phyloP scores from a whole-genome alignment of 805 yeast genomes.

The Lachancea fermentati region DNA sequence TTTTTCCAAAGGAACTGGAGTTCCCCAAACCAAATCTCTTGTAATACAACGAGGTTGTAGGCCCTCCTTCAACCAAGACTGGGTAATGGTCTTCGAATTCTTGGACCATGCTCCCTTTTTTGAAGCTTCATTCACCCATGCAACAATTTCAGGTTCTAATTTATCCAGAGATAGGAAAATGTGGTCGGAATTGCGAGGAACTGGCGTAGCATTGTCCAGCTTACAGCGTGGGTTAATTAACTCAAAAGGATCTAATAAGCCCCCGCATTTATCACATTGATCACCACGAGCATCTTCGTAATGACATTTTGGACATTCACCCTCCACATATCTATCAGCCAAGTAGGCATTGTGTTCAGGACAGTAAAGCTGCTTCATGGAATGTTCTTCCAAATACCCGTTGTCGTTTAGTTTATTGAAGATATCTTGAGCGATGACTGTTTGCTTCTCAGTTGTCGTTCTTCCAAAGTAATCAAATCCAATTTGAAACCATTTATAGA shows the following conservation, averaged over 20 bases:
- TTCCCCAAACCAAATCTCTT: slow-evolving; percentile 97
- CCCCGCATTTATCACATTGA: slow-evolving; percentile 97
- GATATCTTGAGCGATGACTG: slow-evolving; percentile 92
- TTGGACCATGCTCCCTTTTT: slow-evolving; percentile 84
- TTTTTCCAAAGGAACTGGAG: slow-evolving; percentile 89
- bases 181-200: slow-evolving; percentile 76
- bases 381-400: slow-evolving; percentile 76
- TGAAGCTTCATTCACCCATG: slow-evolving; percentile 68
- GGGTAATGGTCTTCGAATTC: slow-evolving; percentile 82
- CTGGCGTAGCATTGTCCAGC: slow-evolving; percentile 78
- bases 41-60: slow-evolving; percentile 92
- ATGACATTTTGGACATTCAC: slow-evolving; percentile 91
- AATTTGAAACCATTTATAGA: slow-evolving; percentile 95
- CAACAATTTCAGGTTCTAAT: slow-evolving; percentile 65
- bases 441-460: slow-evolving; percentile 87
- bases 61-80: slow-evolving; percentile 92
- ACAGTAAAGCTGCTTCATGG: slow-evolving; percentile 88
- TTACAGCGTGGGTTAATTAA: slow-evolving; percentile 94
- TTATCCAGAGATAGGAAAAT: slow-evolving; percentile 79
- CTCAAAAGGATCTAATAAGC: slow-evolving; percentile 84
- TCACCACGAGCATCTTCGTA: slow-evolving; percentile 99
- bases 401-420: slow-evolving; percentile 72
- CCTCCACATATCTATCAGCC: slow-evolving; percentile 97
- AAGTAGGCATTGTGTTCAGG: slow-evolving; percentile 83
- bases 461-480: slow-evolving; percentile 95